phyloP scores from a whole-genome alignment of 768 basidiomycete genomes.

The Lentinula raphanica region DNA sequence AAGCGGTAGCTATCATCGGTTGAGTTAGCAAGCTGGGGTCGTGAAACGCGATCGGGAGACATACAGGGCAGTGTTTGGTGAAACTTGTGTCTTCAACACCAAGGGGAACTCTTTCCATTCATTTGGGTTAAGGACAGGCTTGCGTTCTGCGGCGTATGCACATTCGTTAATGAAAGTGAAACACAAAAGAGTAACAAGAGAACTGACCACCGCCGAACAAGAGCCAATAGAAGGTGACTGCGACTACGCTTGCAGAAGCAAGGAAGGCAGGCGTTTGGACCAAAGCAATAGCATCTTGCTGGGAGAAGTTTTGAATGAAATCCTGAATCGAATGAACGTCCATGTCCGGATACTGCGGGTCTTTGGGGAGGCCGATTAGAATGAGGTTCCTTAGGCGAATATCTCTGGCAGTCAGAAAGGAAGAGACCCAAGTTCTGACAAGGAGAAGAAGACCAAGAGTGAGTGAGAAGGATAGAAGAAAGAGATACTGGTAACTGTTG shows the following conservation, averaged over 20 bases:
- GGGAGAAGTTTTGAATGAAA: conserved; percentile 11
- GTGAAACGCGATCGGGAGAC: conserved; percentile 17
- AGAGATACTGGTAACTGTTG: conserved; percentile 51
- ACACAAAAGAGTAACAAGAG: conserved; percentile 4
- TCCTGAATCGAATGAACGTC: conserved; percentile 17
- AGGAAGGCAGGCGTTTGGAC: conserved; percentile 43
- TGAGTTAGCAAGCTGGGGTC: background rate
- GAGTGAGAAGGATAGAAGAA: conserved; percentile 46
- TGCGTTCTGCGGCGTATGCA: conserved; percentile 46
- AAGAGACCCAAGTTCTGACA: conserved; percentile 34
- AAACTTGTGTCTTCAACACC: conserved; percentile 73
- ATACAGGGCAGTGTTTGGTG: conserved; percentile 94
- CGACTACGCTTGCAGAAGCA: conserved; percentile 44
- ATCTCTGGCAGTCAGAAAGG: conserved; percentile 45
- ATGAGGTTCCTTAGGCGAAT: conserved; percentile 57
- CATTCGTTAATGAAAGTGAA: background rate
- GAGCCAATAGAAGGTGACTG: conserved; percentile 49
- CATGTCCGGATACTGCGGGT: conserved; percentile 15
- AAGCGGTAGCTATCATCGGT: conserved; percentile 75
- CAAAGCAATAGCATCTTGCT: conserved; percentile 30
- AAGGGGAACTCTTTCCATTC: conserved; percentile 83
- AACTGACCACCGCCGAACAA: conserved; percentile 39
- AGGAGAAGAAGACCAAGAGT: conserved; percentile 45
- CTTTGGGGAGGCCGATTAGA: conserved; percentile 51
- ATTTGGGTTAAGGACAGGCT: conserved; percentile 67